A percentile compares a stretch with the other conserved stretches of the same genome.
phyloP scores from a whole-genome alignment of 306 rosid genomes.

The Cajanus cajan region DNA sequence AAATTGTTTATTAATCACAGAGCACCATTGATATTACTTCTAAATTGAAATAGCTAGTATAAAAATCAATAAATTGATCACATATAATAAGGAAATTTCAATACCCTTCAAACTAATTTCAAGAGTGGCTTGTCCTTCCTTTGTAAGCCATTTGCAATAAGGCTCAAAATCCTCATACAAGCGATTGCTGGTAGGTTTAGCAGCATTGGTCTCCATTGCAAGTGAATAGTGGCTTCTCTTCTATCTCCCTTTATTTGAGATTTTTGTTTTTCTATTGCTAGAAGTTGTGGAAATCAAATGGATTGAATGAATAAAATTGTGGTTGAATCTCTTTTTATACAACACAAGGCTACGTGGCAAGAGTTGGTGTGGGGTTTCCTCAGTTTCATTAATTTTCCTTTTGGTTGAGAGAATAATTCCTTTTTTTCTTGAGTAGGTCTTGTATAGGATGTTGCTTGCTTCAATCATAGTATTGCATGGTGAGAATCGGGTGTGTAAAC shows the following conservation, averaged over 20 bases:
- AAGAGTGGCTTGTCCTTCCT: slow-evolving; percentile 31
- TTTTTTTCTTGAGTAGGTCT: slow-evolving; percentile 25
- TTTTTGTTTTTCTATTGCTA: slow-evolving; percentile 11
- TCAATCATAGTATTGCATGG: slow-evolving; percentile 21
- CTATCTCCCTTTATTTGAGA: neutral
- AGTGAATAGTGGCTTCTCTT: neutral
- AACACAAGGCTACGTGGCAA: neutral
- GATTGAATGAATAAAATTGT: slow-evolving; percentile 11
- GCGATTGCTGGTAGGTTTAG: slow-evolving; percentile 19
- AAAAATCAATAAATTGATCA: neutral
- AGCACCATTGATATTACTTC: too few species aligned
- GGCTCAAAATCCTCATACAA: slow-evolving; percentile 59
- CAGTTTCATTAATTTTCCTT: slow-evolving; percentile 3
- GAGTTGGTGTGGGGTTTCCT: neutral
- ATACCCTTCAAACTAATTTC: slow-evolving; percentile 51
- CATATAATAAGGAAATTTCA: neutral
- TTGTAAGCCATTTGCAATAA: slow-evolving; percentile 44
- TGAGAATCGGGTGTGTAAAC: slow-evolving; percentile 8
- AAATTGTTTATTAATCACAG: too few species aligned
- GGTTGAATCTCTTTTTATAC: slow-evolving; percentile 25
- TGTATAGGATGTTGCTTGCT: slow-evolving; percentile 26
- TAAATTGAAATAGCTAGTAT: too few species aligned
- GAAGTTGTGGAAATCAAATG: slow-evolving; percentile 1
- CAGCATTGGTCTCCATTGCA: slow-evolving; percentile 36
- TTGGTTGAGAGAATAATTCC: slow-evolving; percentile 36